Percentiles rank a stretch among this genome's conserved stretches.
These are phyloP conservation scores for Crithidia fasciculata DNA, from an alignment of 208 protist species.

Conservation along the genomic window DNA sequence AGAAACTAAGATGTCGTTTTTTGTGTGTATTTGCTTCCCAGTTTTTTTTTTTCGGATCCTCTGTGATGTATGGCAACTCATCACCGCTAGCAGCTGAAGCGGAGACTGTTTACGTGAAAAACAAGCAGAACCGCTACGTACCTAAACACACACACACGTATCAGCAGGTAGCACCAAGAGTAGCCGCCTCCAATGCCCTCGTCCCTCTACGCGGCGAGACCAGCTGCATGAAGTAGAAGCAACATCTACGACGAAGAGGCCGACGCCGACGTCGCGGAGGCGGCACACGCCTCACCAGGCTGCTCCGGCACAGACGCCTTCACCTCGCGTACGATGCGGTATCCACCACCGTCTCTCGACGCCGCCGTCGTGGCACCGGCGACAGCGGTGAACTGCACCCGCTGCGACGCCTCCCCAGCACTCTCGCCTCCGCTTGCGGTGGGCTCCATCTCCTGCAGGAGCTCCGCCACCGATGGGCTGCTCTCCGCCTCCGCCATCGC, in stretches of 20 bases:
- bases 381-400: constrained; percentile 16
- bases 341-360: neutral
- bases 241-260: neutral
- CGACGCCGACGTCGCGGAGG: neutral
- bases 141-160: neutral
- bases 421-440: neutral
- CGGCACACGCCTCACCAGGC: neutral
- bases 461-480: neutral
- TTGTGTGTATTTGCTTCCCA: neutral
- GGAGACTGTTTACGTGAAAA: neutral
- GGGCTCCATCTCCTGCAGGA: constrained; percentile 5
- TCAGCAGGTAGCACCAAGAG: no score
- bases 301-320: neutral
- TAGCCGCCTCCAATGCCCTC: no score
- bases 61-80: neutral
- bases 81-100: neutral
- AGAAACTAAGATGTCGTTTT: no score
- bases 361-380: neutral
- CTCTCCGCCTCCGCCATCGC: neutral
- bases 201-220: no score
- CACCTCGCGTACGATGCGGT: constrained; percentile 30
- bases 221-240: no score
- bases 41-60: neutral
- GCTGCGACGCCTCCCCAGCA: neutral
- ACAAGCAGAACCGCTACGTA: neutral